phyloP scores from a whole-genome alignment of 257 asterid genomes.

The Nicotiana paniculata region DNA sequence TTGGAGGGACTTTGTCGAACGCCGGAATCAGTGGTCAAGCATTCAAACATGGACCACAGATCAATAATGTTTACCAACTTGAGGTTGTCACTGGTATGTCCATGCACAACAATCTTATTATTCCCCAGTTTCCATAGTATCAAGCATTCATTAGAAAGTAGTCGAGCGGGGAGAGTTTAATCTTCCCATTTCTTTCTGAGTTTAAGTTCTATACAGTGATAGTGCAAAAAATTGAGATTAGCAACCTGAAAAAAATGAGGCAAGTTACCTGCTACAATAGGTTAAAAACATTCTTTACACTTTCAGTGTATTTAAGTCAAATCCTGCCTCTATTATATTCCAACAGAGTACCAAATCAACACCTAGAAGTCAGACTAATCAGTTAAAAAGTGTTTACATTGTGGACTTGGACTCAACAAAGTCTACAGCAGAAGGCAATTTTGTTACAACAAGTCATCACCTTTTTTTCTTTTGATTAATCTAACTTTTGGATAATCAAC shows the following conservation, averaged over 20 bases:
- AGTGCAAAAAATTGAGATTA: no score
- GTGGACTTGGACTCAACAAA: conserved; percentile 6
- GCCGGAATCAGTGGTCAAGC: conserved; percentile 98
- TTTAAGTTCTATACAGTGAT: background rate
- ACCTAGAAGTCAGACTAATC: background rate
- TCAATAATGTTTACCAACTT: conserved; percentile 73
- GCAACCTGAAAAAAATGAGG: no score
- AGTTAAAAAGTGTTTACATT: background rate
- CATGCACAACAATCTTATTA: background rate
- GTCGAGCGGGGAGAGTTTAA: background rate
- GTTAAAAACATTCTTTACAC: no score
- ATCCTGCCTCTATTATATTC: background rate
- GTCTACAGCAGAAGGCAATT: conserved; percentile 1
- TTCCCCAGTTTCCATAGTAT: background rate
- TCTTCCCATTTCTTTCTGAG: background rate
- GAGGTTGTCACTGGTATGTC: conserved; percentile 81
- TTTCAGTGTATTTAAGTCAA: no score
- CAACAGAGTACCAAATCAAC: background rate
- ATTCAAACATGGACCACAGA: conserved; percentile 86
- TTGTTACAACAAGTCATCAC: conserved; percentile 6
- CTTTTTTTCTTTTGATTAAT: background rate
- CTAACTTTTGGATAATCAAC: background rate
- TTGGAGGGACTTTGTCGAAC: conserved; percentile 90
- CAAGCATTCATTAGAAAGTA: background rate
- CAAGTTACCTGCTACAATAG: no score